Percentiles rank a stretch among this genome's conserved stretches.
Conservation (phyloP, 441 rosid genomes). For the Corymbia citriodora region DNA sequence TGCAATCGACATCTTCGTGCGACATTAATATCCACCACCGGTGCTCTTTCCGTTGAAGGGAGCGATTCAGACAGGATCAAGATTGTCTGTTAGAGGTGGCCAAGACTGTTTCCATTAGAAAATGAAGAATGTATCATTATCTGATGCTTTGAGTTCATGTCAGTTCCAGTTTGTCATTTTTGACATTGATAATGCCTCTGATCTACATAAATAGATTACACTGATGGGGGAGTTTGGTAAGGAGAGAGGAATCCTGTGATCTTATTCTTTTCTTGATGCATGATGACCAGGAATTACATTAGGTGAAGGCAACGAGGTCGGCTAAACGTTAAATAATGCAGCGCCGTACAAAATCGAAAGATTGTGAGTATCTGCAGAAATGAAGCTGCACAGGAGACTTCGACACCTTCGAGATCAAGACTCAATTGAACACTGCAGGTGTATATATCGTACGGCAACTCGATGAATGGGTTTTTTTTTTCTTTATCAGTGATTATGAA, state of each 20-base stretch:
- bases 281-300: not conserved
- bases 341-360: not conserved
- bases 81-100: not conserved
- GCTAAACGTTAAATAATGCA: not conserved
- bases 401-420: not conserved
- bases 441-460: not conserved
- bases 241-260: not conserved
- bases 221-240: not conserved
- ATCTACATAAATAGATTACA: not conserved
- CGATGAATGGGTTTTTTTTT: not conserved
- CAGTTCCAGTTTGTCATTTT: not conserved
- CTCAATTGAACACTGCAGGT: not conserved
- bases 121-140: not conserved
- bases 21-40: not conserved
- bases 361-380: not conserved
- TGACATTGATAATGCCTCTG: not conserved
- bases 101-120: not conserved
- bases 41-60: not conserved
- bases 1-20: not conserved
- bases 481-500: not conserved
- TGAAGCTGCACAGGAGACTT: not conserved
- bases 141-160: not conserved
- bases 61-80: not conserved
- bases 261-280: not conserved
- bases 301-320: not conserved